Base-by-base conservation (phyloP, 495 filamentous ascomycete species). In the Lophiostoma macrostomum region DNA sequence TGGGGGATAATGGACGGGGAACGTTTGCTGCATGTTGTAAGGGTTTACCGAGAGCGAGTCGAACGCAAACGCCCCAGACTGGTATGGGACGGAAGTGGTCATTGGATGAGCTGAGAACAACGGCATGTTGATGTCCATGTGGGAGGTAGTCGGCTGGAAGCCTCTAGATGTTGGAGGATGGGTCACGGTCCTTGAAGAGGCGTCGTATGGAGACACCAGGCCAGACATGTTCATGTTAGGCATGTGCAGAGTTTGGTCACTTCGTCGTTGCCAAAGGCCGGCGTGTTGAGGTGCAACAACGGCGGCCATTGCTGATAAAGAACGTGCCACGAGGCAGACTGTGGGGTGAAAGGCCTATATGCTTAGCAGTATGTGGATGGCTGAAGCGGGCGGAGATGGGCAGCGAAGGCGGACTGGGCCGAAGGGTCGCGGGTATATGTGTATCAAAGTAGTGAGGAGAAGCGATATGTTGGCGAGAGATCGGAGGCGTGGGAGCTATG, bases 51-150 rank as follows among this genome's bases (percentile, higher is more conserved):
- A 41, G 12, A 65, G 44, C 1, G 65, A 28, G 13, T 65, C 65
- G 47, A 65, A 65, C 1, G 56, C 62, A 42, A 59, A 67, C 3
- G 56, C 44, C 39, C 51, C 56, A 7, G 62, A 47, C 40, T 67
- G 65, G 39, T 63, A 63, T 0, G 63, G 56, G 12, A 61, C 34
- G 8, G 62, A 63, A 34, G 50, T 59, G 10, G 56, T 46, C 38
- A 64, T 25, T 10, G 62, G 10, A 30, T 58, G 41, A 6, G 39
- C 45, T 16, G 42, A 34, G 22, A 64, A 67, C 14, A 66, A 18
- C 13, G 63, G 65, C 56, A 68, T 61, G 46, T 32, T 56, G 19
- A 65, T 52, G 30, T 65, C 63, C 30, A 68, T 54, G 30, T 58
- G 60, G 6, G 64, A 43, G 5, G 47, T 54, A 14, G 53, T 50